Evolutionary conservation across 768 basidiomycete genomes (phyloP), one percentile per base, ranked within the genome.

Genomic region (Chalciporus piperatus): DNA sequence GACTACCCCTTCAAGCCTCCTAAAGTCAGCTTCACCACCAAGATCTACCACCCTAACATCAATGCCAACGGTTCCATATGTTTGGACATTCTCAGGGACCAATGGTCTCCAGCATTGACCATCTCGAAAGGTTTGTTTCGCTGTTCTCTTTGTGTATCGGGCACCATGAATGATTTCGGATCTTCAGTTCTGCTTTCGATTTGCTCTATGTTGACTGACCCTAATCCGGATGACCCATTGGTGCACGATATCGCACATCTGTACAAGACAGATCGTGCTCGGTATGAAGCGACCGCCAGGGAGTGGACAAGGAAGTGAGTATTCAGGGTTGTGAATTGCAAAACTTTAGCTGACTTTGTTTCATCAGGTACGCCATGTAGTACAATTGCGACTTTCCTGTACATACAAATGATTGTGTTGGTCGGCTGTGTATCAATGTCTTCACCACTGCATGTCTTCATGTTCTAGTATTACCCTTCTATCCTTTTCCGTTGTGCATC

Each of bases 1-100:
- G 96, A 99, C 72, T 99, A 99, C 78, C 97, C 97, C 22, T 98
- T 98, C 87, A 98, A 98, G 76, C 97, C 97, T 39, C 97, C 97
- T 74, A 99, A 99, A 83, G 93, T 99, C 75, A 88, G 88, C 78
- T 99, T 99, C 74, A 96, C 93, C 60, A 98, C 97, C 68, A 98
- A 97, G 89, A 98, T 98, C 64, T 98, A 98, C 73, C 96, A 98
- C 74, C 96, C 96, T 32, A 98, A 98, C 80, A 98, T 99, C 93
- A 99, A 99, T 70, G 92, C 96, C 62, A 99, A 99, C 66, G 97
- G 97, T 38, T 95, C 92, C 58, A 98, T 99, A 73, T 99, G 96
- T 72, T 76, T 99, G 63, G 97, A 99, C 72, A 99, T 99, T 67
- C 76, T 99, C 68, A 81, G 95, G 72, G 97, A 99, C 72, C 97